Percentiles rank a stretch among this genome's conserved stretches.
These are phyloP conservation scores for Cystobasidium tubakii DNA, from an alignment of 768 basidiomycete genomes.

Conservation along the genomic window DNA sequence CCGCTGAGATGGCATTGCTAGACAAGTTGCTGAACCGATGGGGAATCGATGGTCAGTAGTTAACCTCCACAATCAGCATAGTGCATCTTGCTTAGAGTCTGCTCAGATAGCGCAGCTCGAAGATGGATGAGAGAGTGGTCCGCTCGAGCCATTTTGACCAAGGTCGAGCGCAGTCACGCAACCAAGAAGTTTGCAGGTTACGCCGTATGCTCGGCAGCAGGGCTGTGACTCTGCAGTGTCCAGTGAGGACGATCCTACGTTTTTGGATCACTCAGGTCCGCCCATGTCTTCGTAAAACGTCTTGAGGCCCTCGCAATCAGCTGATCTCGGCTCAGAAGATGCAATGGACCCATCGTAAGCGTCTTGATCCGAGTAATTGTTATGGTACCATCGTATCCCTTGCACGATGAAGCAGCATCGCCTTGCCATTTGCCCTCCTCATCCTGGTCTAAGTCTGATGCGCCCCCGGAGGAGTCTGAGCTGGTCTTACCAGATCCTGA, in stretches of 20 bases:
- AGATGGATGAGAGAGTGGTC: conserved; percentile 34
- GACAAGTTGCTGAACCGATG: conserved; percentile 38
- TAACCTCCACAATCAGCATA: no score
- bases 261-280: conserved; percentile 34
- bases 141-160: conserved; percentile 35
- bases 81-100: conserved; percentile 38
- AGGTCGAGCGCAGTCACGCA: conserved; percentile 39
- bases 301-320: conserved; percentile 38
- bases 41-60: neutral
- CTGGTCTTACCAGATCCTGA: neutral
- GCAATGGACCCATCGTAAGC: neutral
- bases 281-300: conserved; percentile 39
- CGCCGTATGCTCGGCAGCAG: conserved; percentile 40
- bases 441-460: no score
- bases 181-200: conserved; percentile 34
- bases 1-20: conserved; percentile 38
- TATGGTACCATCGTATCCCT: no score
- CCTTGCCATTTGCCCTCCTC: no score
- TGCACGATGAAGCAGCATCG: no score
- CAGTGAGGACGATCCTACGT: conserved; percentile 22
- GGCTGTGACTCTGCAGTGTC: neutral
- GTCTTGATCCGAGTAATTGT: neutral
- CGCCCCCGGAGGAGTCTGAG: no score
- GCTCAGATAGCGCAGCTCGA: conserved; percentile 32
- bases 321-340: neutral